A percentile compares a stretch with the other conserved stretches of the same genome.
phyloP scores from a whole-genome alignment of 2,329 filamentous ascomycete species.

The Lasiodiplodia citricola region DNA sequence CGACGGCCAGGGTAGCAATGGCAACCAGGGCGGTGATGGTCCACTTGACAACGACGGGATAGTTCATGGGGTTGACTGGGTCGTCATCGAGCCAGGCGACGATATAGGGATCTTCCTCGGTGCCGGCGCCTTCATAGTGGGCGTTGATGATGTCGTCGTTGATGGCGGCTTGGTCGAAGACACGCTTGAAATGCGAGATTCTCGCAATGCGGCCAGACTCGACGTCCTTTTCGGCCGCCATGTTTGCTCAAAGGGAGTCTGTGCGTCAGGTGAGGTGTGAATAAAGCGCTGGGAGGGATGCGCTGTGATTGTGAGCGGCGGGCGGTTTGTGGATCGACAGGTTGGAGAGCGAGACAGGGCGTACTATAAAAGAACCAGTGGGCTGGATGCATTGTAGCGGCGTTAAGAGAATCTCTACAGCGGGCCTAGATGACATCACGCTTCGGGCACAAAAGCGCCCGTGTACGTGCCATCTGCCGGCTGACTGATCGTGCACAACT shows the following conservation, averaged over 20 bases:
- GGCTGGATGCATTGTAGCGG: neutral
- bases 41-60: slow-evolving; percentile 67
- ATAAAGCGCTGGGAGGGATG: neutral
- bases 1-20: slow-evolving; percentile 69
- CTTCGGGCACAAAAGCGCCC: neutral
- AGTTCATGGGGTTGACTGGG: slow-evolving; percentile 69
- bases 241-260: neutral
- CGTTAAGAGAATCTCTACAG: neutral
- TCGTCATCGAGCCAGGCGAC: slow-evolving; percentile 73
- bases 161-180: slow-evolving; percentile 64
- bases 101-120: slow-evolving; percentile 68
- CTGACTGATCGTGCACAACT: neutral
- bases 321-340: neutral
- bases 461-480: neutral
- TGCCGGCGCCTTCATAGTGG: slow-evolving; percentile 57
- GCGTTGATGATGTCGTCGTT: slow-evolving; percentile 62
- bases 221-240: slow-evolving; percentile 25
- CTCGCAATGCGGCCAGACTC: slow-evolving; percentile 23
- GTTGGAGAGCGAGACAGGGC: neutral
- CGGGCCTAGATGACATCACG: neutral
- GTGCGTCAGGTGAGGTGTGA: neutral
- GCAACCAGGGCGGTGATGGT: slow-evolving; percentile 66
- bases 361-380: neutral
- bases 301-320: neutral
- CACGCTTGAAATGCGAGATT: slow-evolving; percentile 41